A percentile compares a stretch with the other conserved stretches of the same genome.
phyloP scores from a whole-genome alignment of 805 yeast genomes.

The Ogataea parapolymorpha region DNA sequence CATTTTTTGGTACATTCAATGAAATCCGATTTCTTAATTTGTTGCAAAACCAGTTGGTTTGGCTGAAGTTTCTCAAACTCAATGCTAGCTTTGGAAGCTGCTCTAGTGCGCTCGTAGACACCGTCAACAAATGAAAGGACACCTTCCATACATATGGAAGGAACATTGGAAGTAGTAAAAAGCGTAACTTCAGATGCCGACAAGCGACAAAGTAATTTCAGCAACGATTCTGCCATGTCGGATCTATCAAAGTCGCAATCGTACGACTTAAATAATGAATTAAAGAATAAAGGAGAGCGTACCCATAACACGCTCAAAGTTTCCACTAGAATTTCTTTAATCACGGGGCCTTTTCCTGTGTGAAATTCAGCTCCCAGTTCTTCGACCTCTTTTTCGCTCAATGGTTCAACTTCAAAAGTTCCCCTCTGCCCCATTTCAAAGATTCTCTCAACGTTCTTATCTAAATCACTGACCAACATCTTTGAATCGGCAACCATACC shows the following conservation, averaged over 20 bases:
- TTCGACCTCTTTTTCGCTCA: constrained; percentile 28
- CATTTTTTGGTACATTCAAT: constrained; percentile 71
- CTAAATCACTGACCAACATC: constrained; percentile 27
- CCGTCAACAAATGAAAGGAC: constrained; percentile 66
- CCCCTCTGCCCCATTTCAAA: constrained; percentile 29
- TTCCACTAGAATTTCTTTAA: constrained; percentile 82
- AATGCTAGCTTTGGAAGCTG: constrained; percentile 26
- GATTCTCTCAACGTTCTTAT: constrained; percentile 27
- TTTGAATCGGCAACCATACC: constrained; percentile 27
- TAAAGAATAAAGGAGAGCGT: constrained; percentile 73
- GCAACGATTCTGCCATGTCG: constrained; percentile 64
- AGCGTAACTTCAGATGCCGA: constrained; percentile 84
- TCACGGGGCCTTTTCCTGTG: constrained; percentile 41
- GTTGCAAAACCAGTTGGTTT: constrained; percentile 39
- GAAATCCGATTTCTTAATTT: constrained; percentile 66
- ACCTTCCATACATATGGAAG: constrained; percentile 92
- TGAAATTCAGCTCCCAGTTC: constrained; percentile 38
- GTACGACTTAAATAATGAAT: constrained; percentile 72
- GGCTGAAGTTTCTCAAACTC: constrained; percentile 14
- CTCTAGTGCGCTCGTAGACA: constrained; percentile 49
- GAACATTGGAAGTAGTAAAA: constrained; percentile 78
- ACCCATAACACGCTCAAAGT: constrained; percentile 79
- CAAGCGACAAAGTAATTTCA: constrained; percentile 70
- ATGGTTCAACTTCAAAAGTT: constrained; percentile 22
- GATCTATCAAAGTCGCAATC: constrained; percentile 89